Evolutionary conservation across 2,329 filamentous ascomycete species (phyloP), one percentile per base, ranked within the genome.

Genomic region (Metarhizium sp.): DNA sequence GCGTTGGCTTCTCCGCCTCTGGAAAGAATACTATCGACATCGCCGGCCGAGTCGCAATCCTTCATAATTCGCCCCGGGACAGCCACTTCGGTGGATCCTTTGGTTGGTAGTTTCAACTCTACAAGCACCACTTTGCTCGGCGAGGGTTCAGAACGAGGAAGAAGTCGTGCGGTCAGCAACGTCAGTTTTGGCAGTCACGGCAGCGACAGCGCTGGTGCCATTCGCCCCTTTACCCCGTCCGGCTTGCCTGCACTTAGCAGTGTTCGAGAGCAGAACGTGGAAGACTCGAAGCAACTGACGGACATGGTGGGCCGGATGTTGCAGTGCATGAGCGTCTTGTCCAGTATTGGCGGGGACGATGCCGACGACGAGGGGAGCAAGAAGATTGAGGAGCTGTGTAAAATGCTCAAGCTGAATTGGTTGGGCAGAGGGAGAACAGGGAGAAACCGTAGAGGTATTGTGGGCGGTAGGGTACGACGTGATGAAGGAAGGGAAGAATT

Each of bases 381-480:
- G 55, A 90, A 87, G 71, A 87, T 97, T 64, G 87, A 92, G 59
- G 82, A 92, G 64, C 75, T 99, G 59, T 90, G 87, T 56, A 87
- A 90, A 66, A 85, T 94, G 63, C 75, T 99, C 58, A 99, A 97
- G 73, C 84, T 96, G 64, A 99, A 99, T 70, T 99, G 94, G 94
- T 79, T 99, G 1, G 92, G 92, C 0, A 78, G 94, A 50, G 92
- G 92, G 0, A 76, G 94, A 40, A 97, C 91, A 3, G 94, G 94
- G 0, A 78, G 94, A 59, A 95, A 97, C 69, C 76, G 94, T 53
- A 82, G 90, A 60, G 94, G 94, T 0, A 92, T 96, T 67, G 92
- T 97, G 0, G 92, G 91, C 2, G 80, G 79, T 0, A 69, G 80
- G 53, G 78, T 82, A 10, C 73, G 74, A 60, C 70, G 79, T 52